Percentiles rank a stretch among this genome's conserved stretches.
These are phyloP conservation scores for Neocatenulostroma microsporum DNA, from an alignment of 2,329 filamentous ascomycete genomes.

Conservation along the genomic window DNA sequence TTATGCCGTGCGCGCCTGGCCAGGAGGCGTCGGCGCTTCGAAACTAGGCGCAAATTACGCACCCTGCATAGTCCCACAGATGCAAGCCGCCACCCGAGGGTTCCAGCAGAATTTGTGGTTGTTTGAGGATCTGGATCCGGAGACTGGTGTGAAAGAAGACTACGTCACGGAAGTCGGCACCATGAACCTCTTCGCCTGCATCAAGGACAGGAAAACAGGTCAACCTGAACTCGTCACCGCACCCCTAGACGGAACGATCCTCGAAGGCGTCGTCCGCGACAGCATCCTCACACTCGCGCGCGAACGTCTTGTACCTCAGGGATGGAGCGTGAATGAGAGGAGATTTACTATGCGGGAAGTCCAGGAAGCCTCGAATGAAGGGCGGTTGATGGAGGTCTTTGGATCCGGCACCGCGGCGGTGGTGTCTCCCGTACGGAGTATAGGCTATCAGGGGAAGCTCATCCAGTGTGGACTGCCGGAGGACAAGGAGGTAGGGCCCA, in stretches of 20 bases:
- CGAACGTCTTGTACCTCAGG: constrained; percentile 73
- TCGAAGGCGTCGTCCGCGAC: constrained; percentile 90
- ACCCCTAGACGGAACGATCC: constrained; percentile 89
- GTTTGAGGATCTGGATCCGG: constrained; percentile 59
- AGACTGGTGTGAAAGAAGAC: constrained; percentile 53
- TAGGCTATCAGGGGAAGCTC: constrained; percentile 76
- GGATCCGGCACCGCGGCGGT: constrained; percentile 90
- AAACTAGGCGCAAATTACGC: constrained; percentile 99
- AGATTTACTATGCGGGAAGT: constrained; percentile 90
- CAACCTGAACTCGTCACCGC: constrained; percentile 91
- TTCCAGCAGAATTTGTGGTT: constrained; percentile 99
- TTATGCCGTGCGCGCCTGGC: constrained; percentile 87
- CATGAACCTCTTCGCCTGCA: constrained; percentile 93
- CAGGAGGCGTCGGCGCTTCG: constrained; percentile 93
- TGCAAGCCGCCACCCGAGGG: constrained; percentile 80
- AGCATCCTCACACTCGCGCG: constrained; percentile 79
- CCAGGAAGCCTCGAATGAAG: constrained; percentile 71
- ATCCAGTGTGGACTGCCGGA: constrained; percentile 69
- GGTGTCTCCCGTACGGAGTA: constrained; percentile 80
- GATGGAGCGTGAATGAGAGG: constrained; percentile 81
- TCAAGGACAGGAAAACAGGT: constrained; percentile 73
- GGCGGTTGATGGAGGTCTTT: constrained; percentile 84
- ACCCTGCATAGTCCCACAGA: constrained; percentile 95
- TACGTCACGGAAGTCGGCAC: constrained; percentile 96
- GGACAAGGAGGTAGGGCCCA: constrained; percentile 76